Base-by-base conservation (phyloP, 228 moss, liverwort and hornwort genomes). In the Sphagnum fallax region DNA sequence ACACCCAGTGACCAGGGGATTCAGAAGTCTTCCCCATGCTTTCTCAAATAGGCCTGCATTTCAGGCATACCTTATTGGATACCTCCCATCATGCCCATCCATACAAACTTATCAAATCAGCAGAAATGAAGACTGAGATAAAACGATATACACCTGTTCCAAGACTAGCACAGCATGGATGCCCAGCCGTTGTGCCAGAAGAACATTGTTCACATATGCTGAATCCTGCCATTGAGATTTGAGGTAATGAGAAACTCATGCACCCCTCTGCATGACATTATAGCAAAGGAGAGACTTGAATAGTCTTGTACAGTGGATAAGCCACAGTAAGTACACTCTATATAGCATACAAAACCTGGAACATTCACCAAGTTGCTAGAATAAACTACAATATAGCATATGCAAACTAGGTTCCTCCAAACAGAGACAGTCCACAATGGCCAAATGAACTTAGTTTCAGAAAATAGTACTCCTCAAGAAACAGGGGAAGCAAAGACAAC, bases 91-190 rank as follows among this genome's bases (percentile, higher is more conserved):
- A 12, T 12, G 9, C 8, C 55, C 55, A 0, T 8, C 55, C 55
- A 8, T 8, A 12, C 55, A 8, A 55, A 55, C 9, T 55, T 55
- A 12, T 12, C 55, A 8, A 55, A 55, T 12, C 32, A 32, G 55
- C 55, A 8, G 2, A 8, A 55, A 55, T 4, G 55, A 12, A 55
- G 15, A 62, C 62, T n/a, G 18, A 10, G 62, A 6, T 1, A 62
- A 62, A 62, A 6, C 16, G n/a, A 63, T 49, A 48, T 68, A 65
- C 57, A 89, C 93, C 89, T 94, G 87, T 63, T 91, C 93, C 50
- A 94, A 79, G 55, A 94, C 91, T 71, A 89, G 76, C n/a, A 94
- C 66, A 70, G 89, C 89, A 69, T 84, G 85, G 64, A 94, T 82
- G 61, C 93, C 93, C 53, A 94, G 86, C 78, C 82, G 80, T 67